A percentile compares a stretch with the other conserved stretches of the same genome.
Evolutionary conservation across 2,329 filamentous ascomycete species (phyloP).

Genomic region (Pseudogymnoascus sp.): DNA sequence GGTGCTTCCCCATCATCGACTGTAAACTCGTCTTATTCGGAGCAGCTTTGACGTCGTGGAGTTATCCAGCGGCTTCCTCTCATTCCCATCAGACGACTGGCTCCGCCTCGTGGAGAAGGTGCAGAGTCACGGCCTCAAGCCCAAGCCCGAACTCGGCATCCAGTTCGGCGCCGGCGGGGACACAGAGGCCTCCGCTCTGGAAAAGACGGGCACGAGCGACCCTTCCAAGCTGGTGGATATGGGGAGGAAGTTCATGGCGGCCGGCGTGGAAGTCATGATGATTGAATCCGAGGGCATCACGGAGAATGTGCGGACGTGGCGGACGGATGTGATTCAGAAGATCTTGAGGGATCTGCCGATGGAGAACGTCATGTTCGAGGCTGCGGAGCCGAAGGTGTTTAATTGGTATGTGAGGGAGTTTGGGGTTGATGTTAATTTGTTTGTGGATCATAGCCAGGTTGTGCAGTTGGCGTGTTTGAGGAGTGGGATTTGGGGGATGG

Average conservation of each 20-base stretch:
- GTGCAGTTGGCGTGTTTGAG: slow-evolving; percentile 45
- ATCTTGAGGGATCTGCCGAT: slow-evolving; percentile 43
- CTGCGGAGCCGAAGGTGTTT: slow-evolving; percentile 46
- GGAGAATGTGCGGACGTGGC: slow-evolving; percentile 46
- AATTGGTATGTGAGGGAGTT: slow-evolving; percentile 51
- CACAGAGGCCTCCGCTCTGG: slow-evolving; percentile 38
- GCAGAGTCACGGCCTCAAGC: slow-evolving; percentile 39
- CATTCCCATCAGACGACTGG: slow-evolving; percentile 46
- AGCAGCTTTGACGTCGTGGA: slow-evolving; percentile 45
- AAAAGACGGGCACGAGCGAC: slow-evolving; percentile 41
- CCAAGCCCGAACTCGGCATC: slow-evolving; percentile 48
- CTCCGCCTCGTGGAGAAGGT: slow-evolving; percentile 39
- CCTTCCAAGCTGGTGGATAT: slow-evolving; percentile 41
- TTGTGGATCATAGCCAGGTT: slow-evolving; percentile 50
- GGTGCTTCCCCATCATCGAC: slow-evolving; percentile 6
- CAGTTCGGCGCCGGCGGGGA: slow-evolving; percentile 50
- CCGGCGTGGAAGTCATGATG: slow-evolving; percentile 48
- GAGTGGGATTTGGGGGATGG: slow-evolving; percentile 47
- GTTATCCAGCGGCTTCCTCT: slow-evolving; percentile 45
- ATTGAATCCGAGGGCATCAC: slow-evolving; percentile 53
- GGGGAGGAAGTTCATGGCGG: slow-evolving; percentile 41
- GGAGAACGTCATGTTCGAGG: slow-evolving; percentile 51
- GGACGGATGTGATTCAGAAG: slow-evolving; percentile 45
- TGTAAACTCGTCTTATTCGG: neutral
- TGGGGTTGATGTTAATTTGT: slow-evolving; percentile 48